phyloP scores from a whole-genome alignment of 345 rosid genomes.

The Mangifera indica region DNA sequence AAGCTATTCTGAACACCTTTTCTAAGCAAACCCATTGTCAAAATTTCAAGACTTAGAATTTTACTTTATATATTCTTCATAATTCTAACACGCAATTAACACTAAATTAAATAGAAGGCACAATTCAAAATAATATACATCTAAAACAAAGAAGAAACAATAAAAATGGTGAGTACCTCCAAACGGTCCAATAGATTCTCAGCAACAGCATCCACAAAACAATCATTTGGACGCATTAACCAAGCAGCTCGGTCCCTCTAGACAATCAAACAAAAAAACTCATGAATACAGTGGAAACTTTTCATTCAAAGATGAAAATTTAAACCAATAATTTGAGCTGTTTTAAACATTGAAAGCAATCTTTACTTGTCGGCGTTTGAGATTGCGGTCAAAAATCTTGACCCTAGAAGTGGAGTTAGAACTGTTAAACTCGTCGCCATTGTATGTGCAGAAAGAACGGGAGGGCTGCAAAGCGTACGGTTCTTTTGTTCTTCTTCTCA shows the following conservation, averaged over 20 bases:
- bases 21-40: too few species aligned
- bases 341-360: neutral
- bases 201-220: slow-evolving; percentile 83
- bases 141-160: neutral
- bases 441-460: slow-evolving; percentile 40
- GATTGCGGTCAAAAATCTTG: slow-evolving; percentile 80
- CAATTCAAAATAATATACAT: too few species aligned
- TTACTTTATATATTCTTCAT: too few species aligned
- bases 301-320: neutral
- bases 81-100: too few species aligned
- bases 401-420: slow-evolving; percentile 38
- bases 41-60: too few species aligned
- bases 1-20: too few species aligned
- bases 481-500: neutral
- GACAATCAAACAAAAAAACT: slow-evolving; percentile 1
- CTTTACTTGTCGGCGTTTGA: slow-evolving; percentile 79
- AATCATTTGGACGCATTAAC: slow-evolving; percentile 62
- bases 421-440: slow-evolving; percentile 34
- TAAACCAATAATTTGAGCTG: neutral
- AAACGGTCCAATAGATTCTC: slow-evolving; percentile 86
- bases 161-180: slow-evolving; percentile 45
- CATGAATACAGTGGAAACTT: neutral
- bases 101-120: too few species aligned
- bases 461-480: slow-evolving; percentile 10
- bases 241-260: slow-evolving; percentile 99